These are phyloP conservation scores for Fonsecaea monophora DNA, from an alignment of 2,329 filamentous ascomycete species.

Conservation along the genomic window DNA sequence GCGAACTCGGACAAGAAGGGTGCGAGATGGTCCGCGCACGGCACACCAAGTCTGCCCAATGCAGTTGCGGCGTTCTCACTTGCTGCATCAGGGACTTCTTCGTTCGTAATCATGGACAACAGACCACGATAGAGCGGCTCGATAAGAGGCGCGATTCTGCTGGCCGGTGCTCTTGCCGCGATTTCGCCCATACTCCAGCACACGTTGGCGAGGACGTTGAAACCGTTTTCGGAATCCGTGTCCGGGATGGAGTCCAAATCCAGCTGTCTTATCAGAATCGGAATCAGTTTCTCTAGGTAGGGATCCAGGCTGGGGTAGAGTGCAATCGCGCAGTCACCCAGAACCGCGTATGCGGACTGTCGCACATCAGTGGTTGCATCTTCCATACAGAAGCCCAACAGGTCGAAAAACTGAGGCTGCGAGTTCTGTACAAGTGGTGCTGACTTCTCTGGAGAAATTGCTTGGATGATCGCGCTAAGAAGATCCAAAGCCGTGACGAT, in stretches of 20 bases:
- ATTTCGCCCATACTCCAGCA: slow-evolving; percentile 98
- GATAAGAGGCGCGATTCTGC: slow-evolving; percentile 68
- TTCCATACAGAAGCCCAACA: slow-evolving; percentile 90
- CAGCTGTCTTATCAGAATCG: slow-evolving; percentile 81
- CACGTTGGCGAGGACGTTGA: slow-evolving; percentile 96
- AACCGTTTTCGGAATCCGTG: slow-evolving; percentile 81
- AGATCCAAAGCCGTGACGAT: slow-evolving; percentile 93
- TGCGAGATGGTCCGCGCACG: slow-evolving; percentile 76
- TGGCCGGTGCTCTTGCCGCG: slow-evolving; percentile 74
- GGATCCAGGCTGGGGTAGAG: slow-evolving; percentile 82
- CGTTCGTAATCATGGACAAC: slow-evolving; percentile 82
- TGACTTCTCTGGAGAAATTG: slow-evolving; percentile 75
- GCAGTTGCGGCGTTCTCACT: slow-evolving; percentile 95
- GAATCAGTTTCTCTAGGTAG: slow-evolving; percentile 75
- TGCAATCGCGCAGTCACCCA: slow-evolving; percentile 94
- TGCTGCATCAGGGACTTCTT: slow-evolving; percentile 82
- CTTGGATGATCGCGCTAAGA: slow-evolving; percentile 90
- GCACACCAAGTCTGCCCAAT: slow-evolving; percentile 82
- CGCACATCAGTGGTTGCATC: slow-evolving; percentile 90
- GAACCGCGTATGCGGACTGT: slow-evolving; percentile 91
- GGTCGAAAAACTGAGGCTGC: slow-evolving; percentile 85
- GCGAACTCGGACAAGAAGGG: slow-evolving; percentile 82
- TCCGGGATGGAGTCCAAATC: slow-evolving; percentile 78
- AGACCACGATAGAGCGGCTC: slow-evolving; percentile 78
- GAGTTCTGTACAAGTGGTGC: slow-evolving; percentile 76